These are phyloP conservation scores for Ceratocystis diversiconidia DNA, from an alignment of 2,329 filamentous ascomycete species.

Conservation along the genomic window DNA sequence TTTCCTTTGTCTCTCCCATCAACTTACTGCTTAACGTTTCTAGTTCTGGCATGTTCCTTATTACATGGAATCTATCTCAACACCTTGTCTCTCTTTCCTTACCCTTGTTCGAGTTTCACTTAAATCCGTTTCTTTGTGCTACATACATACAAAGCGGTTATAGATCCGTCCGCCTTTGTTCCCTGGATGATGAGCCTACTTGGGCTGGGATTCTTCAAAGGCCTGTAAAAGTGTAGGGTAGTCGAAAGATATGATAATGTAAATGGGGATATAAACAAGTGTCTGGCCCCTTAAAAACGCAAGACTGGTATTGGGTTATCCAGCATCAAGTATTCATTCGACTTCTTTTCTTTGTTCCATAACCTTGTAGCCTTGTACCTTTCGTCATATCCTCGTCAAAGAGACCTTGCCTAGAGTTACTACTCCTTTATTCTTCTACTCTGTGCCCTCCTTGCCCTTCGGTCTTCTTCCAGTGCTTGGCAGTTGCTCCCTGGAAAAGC, in stretches of 20 bases:
- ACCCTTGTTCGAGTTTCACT: not conserved
- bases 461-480: not conserved
- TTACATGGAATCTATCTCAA: not conserved
- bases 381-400: not conserved
- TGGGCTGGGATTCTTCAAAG: not conserved
- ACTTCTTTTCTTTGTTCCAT: constrained; percentile 2
- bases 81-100: not conserved
- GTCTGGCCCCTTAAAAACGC: not conserved
- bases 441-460: too few relatives aligned
- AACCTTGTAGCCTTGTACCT: not conserved
- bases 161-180: not conserved
- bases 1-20: not conserved
- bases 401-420: not conserved
- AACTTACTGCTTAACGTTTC: not conserved
- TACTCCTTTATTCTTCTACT: not conserved
- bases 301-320: not conserved
- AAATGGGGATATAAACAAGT: not conserved
- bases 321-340: not conserved
- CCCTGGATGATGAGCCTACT: constrained; percentile 20
- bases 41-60: not conserved
- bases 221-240: not conserved
- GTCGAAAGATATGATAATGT: constrained; percentile 16
- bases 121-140: not conserved
- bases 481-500: not conserved
- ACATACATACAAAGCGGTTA: not conserved